Evolutionary conservation across 1,284 basidiomycete genomes (phyloP).

Genomic region (Psilocybe mexicana): DNA sequence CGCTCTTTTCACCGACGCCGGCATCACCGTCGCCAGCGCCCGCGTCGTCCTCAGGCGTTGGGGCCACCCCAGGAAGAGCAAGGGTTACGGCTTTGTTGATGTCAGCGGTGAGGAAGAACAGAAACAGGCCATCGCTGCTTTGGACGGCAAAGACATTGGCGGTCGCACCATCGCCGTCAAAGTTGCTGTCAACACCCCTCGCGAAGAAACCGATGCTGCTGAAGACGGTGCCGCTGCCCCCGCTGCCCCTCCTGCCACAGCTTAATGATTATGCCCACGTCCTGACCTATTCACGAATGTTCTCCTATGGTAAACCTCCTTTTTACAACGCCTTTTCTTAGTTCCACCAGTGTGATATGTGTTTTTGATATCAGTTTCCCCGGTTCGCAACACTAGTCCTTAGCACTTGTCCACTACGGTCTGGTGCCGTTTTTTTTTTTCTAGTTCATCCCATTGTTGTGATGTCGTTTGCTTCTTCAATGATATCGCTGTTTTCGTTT

Average conservation of each 20-base stretch:
- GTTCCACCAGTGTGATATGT: constrained; percentile 22
- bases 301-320: constrained; percentile 22
- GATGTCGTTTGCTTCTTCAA: constrained; percentile 30
- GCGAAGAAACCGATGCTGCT: constrained; percentile 44
- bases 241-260: constrained; percentile 20
- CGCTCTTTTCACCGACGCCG: constrained; percentile 81
- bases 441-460: constrained; percentile 25
- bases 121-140: constrained; percentile 78
- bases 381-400: constrained; percentile 34
- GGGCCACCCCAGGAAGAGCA: constrained; percentile 80
- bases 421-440: constrained; percentile 50
- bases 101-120: constrained; percentile 84
- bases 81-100: constrained; percentile 94
- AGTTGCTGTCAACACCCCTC: constrained; percentile 74
- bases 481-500: constrained; percentile 16
- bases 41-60: constrained; percentile 85
- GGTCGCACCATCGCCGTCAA: constrained; percentile 85
- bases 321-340: constrained; percentile 18
- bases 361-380: constrained; percentile 22
- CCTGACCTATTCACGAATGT: constrained; percentile 27
- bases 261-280: constrained; percentile 26
- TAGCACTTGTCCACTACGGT: constrained; percentile 41
- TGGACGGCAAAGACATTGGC: constrained; percentile 81
- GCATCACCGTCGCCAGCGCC: constrained; percentile 78
- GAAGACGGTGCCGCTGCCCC: constrained; percentile 18